These are phyloP conservation scores for Quercus ilex DNA, from an alignment of 306 rosid species.

Conservation along the genomic window DNA sequence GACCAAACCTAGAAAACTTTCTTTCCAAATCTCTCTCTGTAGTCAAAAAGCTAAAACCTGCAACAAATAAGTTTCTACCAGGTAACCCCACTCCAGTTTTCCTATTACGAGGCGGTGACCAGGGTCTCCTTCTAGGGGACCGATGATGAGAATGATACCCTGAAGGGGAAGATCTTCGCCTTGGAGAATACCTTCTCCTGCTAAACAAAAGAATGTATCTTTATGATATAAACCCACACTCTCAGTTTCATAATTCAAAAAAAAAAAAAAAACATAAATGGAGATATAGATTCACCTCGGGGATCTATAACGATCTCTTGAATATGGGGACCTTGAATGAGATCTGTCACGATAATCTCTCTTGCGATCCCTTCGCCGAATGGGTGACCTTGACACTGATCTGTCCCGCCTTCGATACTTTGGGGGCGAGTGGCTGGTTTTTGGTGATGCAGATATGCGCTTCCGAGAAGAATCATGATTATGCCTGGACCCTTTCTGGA, in stretches of 20 bases:
- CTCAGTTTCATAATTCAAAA: not conserved
- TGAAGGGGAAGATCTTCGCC: not conserved
- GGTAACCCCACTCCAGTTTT: not conserved
- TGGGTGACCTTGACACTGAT: not conserved
- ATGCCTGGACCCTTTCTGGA: not conserved
- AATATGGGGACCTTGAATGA: not conserved
- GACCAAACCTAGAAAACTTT: not conserved
- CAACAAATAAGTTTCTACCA: not conserved
- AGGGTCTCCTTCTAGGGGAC: not conserved
- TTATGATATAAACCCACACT: not conserved
- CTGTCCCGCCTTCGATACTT: not conserved
- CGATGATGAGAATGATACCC: not conserved
- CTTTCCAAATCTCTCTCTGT: slow-evolving; percentile 1
- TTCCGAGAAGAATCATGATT: not conserved
- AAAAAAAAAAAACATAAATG: not conserved
- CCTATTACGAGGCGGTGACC: not conserved
- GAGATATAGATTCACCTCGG: not conserved
- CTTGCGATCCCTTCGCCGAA: not conserved
- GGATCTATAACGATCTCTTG: not conserved
- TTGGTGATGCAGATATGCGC: not conserved
- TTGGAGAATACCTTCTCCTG: not conserved
- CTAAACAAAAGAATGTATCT: not conserved
- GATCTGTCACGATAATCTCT: not conserved
- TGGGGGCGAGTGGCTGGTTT: not conserved
- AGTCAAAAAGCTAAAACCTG: slow-evolving; percentile 2